Base-by-base conservation (phyloP, 1,284 basidiomycete species). In the Fomitopsis schrenkii region DNA sequence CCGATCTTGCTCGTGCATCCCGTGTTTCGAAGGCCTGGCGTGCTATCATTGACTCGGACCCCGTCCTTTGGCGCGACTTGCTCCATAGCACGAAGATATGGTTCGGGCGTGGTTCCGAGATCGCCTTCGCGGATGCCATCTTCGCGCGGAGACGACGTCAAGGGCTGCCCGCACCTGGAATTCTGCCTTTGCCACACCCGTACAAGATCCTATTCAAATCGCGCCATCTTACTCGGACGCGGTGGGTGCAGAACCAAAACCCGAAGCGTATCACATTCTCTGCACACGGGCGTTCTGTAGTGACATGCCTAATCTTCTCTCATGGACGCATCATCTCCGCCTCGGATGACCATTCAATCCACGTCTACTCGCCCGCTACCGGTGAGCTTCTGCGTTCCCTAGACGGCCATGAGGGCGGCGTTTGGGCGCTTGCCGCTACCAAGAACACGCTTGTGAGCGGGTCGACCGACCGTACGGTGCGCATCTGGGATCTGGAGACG, bases 221-320 rank as follows among this genome's bases (percentile, higher is more conserved):
- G 2, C 85, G 93, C 40, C 86, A 90, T 69, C 81, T 93, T 46
- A 91, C 90, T 19, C 84, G 86, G 12, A 86, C 83, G 33, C 87
- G 89, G 53, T 94, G 93, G 91, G 82, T 90, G 26, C 80, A 81
- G 55, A 88, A 89, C 68, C 82, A 83, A n/a, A 83, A 87, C 62
- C 88, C 90, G 1, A 87, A 84, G 63, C 90, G 93, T 63, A 80
- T 88, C 58, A 88, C 87, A 3, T 95, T 97, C 76, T 81, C 89
- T 5, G 94, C 94, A 7, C 93, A 95, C 67, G 94, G 94, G 1
- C 87, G 87, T 48, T 90, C 90, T 46, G 95, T 97, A 60, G 94
- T 98, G 66, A 98, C 95, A 36, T 97, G 94, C 75, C 83, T 97
- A 55, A 86, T 97, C 70, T 94, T 98, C 78, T 96, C 95, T 57